Conservation (phyloP, 352 stramenopile species). For the Pythium phragmitis region DNA sequence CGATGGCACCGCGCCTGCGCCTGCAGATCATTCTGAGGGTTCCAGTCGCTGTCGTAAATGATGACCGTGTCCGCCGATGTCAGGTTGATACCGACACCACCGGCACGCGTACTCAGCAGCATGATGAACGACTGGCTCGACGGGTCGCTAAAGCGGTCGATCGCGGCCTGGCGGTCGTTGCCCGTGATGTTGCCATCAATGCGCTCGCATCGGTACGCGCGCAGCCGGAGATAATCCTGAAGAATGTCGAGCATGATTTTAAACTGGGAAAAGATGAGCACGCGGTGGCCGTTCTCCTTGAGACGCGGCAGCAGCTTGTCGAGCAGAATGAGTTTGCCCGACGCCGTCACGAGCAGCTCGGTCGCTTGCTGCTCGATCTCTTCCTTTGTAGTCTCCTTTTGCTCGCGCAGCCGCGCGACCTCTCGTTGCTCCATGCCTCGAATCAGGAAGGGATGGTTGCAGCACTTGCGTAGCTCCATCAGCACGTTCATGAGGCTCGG, state of each 20-base stretch:
- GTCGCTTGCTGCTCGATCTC: slow-evolving; percentile 59
- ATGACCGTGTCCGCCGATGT: slow-evolving; percentile 88
- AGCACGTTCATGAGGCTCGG: slow-evolving; percentile 91
- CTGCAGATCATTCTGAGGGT: slow-evolving; percentile 95
- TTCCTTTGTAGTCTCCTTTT: slow-evolving; percentile 46
- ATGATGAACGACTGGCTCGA: slow-evolving; percentile 92
- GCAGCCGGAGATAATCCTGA: slow-evolving; percentile 95
- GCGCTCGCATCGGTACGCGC: slow-evolving; percentile 93
- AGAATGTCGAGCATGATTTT: slow-evolving; percentile 99
- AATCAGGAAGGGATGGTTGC: slow-evolving; percentile 94
- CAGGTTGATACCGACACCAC: slow-evolving; percentile 98
- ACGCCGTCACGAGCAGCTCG: slow-evolving; percentile 93
- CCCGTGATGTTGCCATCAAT: slow-evolving; percentile 99
- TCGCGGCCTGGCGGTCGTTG: slow-evolving; percentile 93
- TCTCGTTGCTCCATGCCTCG: slow-evolving; percentile 87
- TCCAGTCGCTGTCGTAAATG: slow-evolving; percentile 99
- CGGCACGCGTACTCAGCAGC: slow-evolving; percentile 97
- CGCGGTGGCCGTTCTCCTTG: slow-evolving; percentile 93
- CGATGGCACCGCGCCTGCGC: slow-evolving; percentile 91
- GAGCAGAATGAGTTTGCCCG: slow-evolving; percentile 98
- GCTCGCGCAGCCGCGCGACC: slow-evolving; percentile 53
- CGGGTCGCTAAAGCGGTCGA: slow-evolving; percentile 88
- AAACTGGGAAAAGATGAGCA: slow-evolving; percentile 99
- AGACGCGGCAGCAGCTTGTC: slow-evolving; percentile 98
- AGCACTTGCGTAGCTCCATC: slow-evolving; percentile 95